Conservation (phyloP, 163 green algal genomes). For the Scenedesmus sp. region DNA sequence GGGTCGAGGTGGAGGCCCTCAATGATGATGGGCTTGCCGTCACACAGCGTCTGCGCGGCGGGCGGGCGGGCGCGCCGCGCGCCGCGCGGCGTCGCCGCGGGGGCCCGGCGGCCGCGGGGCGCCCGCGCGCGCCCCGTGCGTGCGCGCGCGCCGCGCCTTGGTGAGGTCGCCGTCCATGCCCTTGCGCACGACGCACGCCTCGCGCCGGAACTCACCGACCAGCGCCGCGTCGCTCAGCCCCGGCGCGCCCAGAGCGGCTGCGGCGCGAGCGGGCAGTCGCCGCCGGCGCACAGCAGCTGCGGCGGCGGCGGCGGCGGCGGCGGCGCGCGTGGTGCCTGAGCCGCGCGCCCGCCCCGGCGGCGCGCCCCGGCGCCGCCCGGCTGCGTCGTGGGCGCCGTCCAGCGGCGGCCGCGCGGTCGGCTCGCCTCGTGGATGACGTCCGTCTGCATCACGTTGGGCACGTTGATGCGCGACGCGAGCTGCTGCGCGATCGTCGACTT, state of each 20-base stretch:
- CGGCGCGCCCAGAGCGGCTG: slow-evolving; percentile 60
- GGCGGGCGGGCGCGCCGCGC: too few species aligned
- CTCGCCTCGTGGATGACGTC: slow-evolving; percentile 74
- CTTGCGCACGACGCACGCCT: slow-evolving; percentile 69
- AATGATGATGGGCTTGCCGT: slow-evolving; percentile 91
- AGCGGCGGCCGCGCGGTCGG: too few species aligned
- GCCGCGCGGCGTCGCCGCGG: background rate
- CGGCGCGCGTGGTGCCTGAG: too few species aligned
- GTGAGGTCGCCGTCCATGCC: slow-evolving; percentile 77
- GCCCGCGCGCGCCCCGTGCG: too few species aligned
- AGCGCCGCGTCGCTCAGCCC: slow-evolving; percentile 38
- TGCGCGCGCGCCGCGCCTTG: slow-evolving; percentile 60
- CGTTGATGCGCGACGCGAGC: slow-evolving; percentile 89
- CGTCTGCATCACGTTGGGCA: slow-evolving; percentile 93
- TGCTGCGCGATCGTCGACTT: slow-evolving; percentile 92
- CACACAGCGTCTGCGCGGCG: slow-evolving; percentile 75
- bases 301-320: background rate
- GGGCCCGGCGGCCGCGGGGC: too few species aligned
- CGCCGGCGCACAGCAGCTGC: slow-evolving; percentile 51
- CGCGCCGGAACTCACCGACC: slow-evolving; percentile 65
- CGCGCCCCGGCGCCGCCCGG: too few species aligned
- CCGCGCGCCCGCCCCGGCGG: too few species aligned
- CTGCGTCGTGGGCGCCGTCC: too few species aligned
- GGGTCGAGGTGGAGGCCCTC: slow-evolving; percentile 87
- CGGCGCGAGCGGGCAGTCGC: slow-evolving; percentile 31